phyloP scores from a whole-genome alignment of 2,329 filamentous ascomycete genomes.

The Camillea tinctor region DNA sequence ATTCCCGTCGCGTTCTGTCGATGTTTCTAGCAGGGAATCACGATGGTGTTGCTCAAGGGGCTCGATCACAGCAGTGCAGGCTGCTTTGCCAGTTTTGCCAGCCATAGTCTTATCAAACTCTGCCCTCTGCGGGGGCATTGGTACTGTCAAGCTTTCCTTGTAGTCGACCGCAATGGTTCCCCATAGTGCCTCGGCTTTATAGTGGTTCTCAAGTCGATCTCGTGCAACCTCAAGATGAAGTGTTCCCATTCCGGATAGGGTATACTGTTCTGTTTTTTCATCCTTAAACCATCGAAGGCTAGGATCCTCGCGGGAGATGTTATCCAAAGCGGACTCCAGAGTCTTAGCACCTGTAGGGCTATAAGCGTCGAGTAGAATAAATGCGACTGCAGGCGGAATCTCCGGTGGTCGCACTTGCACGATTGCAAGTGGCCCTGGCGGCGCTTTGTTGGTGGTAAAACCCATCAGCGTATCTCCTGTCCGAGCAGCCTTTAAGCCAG shows the following conservation, averaged over 20 bases:
- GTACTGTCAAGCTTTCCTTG: slow-evolving; percentile 70
- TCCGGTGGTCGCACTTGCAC: slow-evolving; percentile 84
- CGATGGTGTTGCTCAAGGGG: slow-evolving; percentile 50
- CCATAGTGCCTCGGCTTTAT: slow-evolving; percentile 84
- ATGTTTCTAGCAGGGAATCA: slow-evolving; percentile 39
- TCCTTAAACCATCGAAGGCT: slow-evolving; percentile 83
- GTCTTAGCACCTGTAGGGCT: slow-evolving; percentile 77
- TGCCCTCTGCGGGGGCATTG: slow-evolving; percentile 56
- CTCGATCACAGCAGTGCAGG: slow-evolving; percentile 67
- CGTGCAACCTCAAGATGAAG: slow-evolving; percentile 91
- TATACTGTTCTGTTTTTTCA: slow-evolving; percentile 88
- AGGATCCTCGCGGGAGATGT: slow-evolving; percentile 87
- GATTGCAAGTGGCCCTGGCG: slow-evolving; percentile 66
- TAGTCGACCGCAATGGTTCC: slow-evolving; percentile 95
- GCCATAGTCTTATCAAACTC: slow-evolving; percentile 78
- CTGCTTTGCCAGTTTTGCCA: slow-evolving; percentile 75
- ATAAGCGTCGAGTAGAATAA: slow-evolving; percentile 85
- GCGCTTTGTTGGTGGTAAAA: slow-evolving; percentile 60
- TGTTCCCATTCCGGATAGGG: slow-evolving; percentile 94
- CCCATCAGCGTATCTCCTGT: slow-evolving; percentile 90
- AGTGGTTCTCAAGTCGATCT: slow-evolving; percentile 82
- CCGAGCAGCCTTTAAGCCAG: slow-evolving; percentile 84
- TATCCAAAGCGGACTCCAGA: slow-evolving; percentile 71
- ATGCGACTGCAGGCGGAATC: slow-evolving; percentile 92
- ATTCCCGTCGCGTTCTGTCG: slow-evolving; percentile 68